Percentiles rank a stretch among this genome's conserved stretches.
phyloP scores from a whole-genome alignment of 495 filamentous ascomycete species.

The Aspergillus wentii region DNA sequence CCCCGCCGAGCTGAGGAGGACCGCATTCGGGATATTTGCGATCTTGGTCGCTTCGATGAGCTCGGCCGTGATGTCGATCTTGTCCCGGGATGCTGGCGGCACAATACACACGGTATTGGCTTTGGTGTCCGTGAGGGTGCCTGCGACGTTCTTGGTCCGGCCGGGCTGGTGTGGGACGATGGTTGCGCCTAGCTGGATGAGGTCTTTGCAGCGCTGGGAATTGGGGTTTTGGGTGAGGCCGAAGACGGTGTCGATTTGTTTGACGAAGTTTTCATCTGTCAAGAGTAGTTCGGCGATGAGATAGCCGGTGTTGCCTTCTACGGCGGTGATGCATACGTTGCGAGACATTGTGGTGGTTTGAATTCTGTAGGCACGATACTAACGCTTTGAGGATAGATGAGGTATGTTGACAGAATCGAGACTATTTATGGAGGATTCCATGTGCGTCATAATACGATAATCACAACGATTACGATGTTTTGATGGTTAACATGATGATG shows the following conservation, averaged over 20 bases:
- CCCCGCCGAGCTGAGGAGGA: slow-evolving; percentile 49
- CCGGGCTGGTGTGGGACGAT: slow-evolving; percentile 43
- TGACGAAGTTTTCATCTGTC: slow-evolving; percentile 37
- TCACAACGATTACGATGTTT: too few species aligned
- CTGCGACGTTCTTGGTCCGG: slow-evolving; percentile 30
- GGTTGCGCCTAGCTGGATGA: slow-evolving; percentile 46
- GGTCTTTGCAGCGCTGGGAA: slow-evolving; percentile 46
- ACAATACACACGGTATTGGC: slow-evolving; percentile 52
- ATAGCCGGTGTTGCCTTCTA: slow-evolving; percentile 52
- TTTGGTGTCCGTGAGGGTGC: slow-evolving; percentile 32
- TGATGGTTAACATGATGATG: too few species aligned
- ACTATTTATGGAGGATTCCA: too few species aligned
- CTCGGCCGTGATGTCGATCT: slow-evolving; percentile 45
- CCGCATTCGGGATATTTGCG: slow-evolving; percentile 43
- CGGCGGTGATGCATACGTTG: slow-evolving; percentile 47
- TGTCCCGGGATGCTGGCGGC: slow-evolving; percentile 44
- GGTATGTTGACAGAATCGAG: too few species aligned
- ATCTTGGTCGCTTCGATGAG: slow-evolving; percentile 45
- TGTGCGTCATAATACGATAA: too few species aligned
- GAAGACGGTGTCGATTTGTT: slow-evolving; percentile 32
- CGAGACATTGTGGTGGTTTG: slow-evolving; percentile 37
- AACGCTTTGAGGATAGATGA: too few species aligned
- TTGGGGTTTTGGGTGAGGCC: slow-evolving; percentile 42
- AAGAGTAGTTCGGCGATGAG: slow-evolving; percentile 50
- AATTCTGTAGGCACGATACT: too few species aligned